A percentile compares a stretch with the other conserved stretches of the same genome.
Conservation (phyloP, 2,329 filamentous ascomycete genomes). For the Trichoderma endophyticum region DNA sequence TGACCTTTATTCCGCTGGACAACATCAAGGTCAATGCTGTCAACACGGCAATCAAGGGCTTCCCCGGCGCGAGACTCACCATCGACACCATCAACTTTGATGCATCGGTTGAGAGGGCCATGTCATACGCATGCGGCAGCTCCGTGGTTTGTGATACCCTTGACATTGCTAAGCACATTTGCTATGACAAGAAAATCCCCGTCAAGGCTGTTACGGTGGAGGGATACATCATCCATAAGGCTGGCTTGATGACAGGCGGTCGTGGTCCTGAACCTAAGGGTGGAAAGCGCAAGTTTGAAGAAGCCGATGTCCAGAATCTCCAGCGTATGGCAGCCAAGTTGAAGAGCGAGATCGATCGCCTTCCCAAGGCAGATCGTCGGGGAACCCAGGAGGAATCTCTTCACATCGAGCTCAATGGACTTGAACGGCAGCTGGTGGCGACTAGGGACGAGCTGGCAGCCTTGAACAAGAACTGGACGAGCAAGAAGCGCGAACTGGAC, state of each 20-base stretch:
- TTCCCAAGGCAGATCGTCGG: conserved; percentile 75
- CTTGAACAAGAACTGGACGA: conserved; percentile 77
- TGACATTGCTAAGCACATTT: conserved; percentile 81
- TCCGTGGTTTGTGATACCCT: conserved; percentile 91
- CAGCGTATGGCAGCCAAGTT: conserved; percentile 72
- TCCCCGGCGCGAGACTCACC: conserved; percentile 79
- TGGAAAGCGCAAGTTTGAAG: conserved; percentile 79
- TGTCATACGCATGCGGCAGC: conserved; percentile 92
- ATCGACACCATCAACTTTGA: conserved; percentile 98
- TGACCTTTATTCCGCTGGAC: conserved; percentile 94
- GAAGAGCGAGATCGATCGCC: conserved; percentile 70
- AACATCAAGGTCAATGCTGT: conserved; percentile 93
- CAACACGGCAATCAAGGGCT: conserved; percentile 86
- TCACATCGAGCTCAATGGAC: conserved; percentile 71
- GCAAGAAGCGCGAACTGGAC: conserved; percentile 78
- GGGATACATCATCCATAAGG: conserved; percentile 95
- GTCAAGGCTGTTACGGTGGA: conserved; percentile 94
- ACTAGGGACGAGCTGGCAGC: conserved; percentile 72
- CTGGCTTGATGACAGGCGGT: conserved; percentile 93
- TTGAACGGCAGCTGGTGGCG: conserved; percentile 72
- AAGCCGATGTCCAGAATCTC: conserved; percentile 84
- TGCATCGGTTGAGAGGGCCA: conserved; percentile 79
- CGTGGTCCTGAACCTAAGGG: conserved; percentile 73
- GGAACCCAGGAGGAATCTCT: conserved; percentile 76
- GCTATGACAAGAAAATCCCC: conserved; percentile 78